Evolutionary conservation across 1,284 basidiomycete species (phyloP).

Genomic region (Rhodotorula sp.): DNA sequence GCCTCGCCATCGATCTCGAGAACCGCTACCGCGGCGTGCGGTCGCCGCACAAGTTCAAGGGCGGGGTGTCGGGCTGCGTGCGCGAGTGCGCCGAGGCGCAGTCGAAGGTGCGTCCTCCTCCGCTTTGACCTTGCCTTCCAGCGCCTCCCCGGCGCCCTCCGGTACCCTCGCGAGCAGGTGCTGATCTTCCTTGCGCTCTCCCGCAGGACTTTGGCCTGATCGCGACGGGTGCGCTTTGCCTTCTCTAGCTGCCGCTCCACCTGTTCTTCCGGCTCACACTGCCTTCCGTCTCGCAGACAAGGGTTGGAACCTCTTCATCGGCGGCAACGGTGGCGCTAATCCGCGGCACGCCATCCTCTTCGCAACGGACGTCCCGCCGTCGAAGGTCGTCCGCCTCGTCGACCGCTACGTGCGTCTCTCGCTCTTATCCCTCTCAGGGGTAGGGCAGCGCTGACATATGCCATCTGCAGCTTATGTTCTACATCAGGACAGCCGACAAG

Average conservation of each 20-base stretch:
- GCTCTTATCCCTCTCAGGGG: too few species aligned
- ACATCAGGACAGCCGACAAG: slow-evolving; percentile 66
- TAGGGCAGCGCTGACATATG: neutral
- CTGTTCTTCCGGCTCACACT: too few species aligned
- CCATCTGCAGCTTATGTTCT: slow-evolving; percentile 54
- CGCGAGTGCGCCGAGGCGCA: slow-evolving; percentile 77
- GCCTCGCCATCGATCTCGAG: slow-evolving; percentile 70
- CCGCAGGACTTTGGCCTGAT: neutral
- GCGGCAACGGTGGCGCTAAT: slow-evolving; percentile 72
- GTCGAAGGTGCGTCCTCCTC: slow-evolving; percentile 53
- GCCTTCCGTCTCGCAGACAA: slow-evolving; percentile 58
- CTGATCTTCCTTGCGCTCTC: too few species aligned
- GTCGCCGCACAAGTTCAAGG: slow-evolving; percentile 73
- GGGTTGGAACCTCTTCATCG: slow-evolving; percentile 73
- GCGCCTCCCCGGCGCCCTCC: too few species aligned
- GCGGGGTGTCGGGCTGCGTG: slow-evolving; percentile 74
- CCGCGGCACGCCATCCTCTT: slow-evolving; percentile 63
- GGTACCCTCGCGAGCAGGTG: too few species aligned
- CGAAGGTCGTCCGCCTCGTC: slow-evolving; percentile 65
- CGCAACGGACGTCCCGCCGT: slow-evolving; percentile 63
- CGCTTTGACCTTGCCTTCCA: neutral
- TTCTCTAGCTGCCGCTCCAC: neutral
- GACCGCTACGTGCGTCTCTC: slow-evolving; percentile 60
- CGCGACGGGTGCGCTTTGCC: neutral
- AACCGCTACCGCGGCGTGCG: slow-evolving; percentile 69